Base-by-base conservation (phyloP, 164 flowering plant genomes). In the Dillenia suffruticosa region DNA sequence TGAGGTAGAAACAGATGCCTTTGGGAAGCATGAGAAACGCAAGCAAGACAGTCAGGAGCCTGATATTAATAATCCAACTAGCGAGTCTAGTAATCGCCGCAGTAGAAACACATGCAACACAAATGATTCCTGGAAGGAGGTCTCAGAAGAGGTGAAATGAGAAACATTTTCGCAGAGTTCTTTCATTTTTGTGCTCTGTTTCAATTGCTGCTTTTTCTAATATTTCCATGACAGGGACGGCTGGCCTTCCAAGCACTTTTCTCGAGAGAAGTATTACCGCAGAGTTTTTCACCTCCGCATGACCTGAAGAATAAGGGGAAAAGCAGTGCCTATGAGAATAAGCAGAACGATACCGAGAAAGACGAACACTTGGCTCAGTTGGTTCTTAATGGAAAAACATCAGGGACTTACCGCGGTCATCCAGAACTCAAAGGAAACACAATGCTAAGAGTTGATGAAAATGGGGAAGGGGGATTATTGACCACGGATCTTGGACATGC, bases 191-290 rank as follows among this genome's bases (percentile, higher is more conserved):
- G 5, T 56, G 26, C 40, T 49, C 15, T 61, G 44, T 57, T 43
- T 63, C 58, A 17, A 50, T 58, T 49, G 22, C 22, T 45, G 46
- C 64, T 57, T 46, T 19, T 56, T 43, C 49, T 66, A 16, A 58
- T 59, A 54, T 12, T 46, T 47, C 52, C 52, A 46, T 72, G 50
- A 64, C 81, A 94, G 98, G 98, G 97, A n/a, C 82, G 92, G 50
- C 70, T 89, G 66, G 98, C 98, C 46, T 94, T 90, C 67, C 84
- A 78, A 74, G 96, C 92, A 15, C 87, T 94, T 46, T 94, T 94
- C 77, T 61, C 81, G 9, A 77, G 97, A 65, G 82, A 81, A 64
- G 81, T 80, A 58, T 66, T 90, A 70, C 98, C 98, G 1, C 97
- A 94, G 69, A 90, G 96, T 73, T 94, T 94, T 78, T 82, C 96